These are phyloP conservation scores for Nidula microcarpa DNA, from an alignment of 768 basidiomycete species.

Conservation along the genomic window DNA sequence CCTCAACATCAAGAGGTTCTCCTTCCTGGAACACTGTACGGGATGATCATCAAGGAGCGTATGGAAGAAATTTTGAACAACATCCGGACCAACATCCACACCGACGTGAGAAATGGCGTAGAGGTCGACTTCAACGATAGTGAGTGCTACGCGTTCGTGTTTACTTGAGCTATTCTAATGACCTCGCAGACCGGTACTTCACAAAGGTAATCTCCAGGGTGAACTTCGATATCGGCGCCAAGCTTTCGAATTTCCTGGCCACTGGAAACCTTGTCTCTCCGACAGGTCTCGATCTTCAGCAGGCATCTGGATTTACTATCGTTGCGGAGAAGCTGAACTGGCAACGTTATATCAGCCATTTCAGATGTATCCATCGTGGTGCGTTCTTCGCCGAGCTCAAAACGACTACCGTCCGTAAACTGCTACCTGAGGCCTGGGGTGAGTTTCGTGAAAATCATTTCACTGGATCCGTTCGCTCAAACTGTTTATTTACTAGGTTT, in stretches of 20 bases:
- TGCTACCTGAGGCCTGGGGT: conserved; percentile 99
- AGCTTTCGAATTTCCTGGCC: conserved; percentile 91
- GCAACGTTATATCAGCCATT: conserved; percentile 97
- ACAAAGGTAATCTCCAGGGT: conserved; percentile 68
- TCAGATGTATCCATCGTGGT: conserved; percentile 97
- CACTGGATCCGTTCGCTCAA: background rate
- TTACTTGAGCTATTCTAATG: conserved; percentile 1
- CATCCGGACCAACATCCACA: conserved; percentile 63
- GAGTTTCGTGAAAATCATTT: conserved; percentile 13
- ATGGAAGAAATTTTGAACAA: conserved; percentile 84
- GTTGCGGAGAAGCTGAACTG: conserved; percentile 99
- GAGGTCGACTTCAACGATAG: conserved; percentile 88
- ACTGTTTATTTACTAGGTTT: conserved; percentile 57
- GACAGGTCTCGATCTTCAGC: conserved; percentile 93
- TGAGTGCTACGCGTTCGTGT: conserved; percentile 31
- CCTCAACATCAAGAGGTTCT: conserved; percentile 98
- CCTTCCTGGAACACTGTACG: conserved; percentile 87
- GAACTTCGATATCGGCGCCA: conserved; percentile 90
- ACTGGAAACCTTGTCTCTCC: conserved; percentile 96
- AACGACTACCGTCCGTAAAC: conserved; percentile 94
- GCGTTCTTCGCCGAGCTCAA: conserved; percentile 99
- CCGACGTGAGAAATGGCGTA: conserved; percentile 75
- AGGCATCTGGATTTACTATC: conserved; percentile 98
- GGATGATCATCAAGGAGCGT: conserved; percentile 98
- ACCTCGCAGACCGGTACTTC: conserved; percentile 70